These are phyloP conservation scores for Alternaria conjuncta DNA, from an alignment of 2,329 filamentous ascomycete genomes.

Conservation along the genomic window DNA sequence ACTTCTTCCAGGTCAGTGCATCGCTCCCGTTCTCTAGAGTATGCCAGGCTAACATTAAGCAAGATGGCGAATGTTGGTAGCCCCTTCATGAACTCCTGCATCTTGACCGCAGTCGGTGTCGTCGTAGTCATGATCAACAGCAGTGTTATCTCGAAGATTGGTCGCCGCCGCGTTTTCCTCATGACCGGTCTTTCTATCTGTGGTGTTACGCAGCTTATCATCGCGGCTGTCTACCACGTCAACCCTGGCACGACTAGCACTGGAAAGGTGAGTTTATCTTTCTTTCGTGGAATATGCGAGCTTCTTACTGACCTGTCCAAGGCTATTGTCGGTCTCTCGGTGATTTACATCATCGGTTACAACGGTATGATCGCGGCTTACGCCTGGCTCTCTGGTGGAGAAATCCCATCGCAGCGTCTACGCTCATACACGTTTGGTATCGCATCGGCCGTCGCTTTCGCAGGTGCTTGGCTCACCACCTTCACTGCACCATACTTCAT, in stretches of 20 bases:
- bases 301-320: constrained; percentile 4
- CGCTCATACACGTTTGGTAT: constrained; percentile 64
- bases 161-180: constrained; percentile 62
- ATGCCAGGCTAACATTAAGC: background rate
- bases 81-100: constrained; percentile 64
- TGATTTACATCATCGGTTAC: constrained; percentile 62
- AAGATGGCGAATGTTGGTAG: constrained; percentile 42
- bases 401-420: constrained; percentile 64
- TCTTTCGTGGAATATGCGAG: background rate
- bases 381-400: constrained; percentile 64
- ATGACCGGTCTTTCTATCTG: constrained; percentile 60
- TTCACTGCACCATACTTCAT: constrained; percentile 67
- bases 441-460: constrained; percentile 61
- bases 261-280: constrained; percentile 45
- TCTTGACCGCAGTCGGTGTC: constrained; percentile 62
- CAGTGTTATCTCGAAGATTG: constrained; percentile 59
- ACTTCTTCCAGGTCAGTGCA: constrained; percentile 34
- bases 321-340: constrained; percentile 60
- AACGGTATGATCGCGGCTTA: constrained; percentile 63
- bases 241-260: constrained; percentile 48
- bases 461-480: constrained; percentile 63
- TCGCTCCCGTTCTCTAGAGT: rapidly evolving
- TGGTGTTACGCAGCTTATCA: constrained; percentile 61
- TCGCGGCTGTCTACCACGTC: constrained; percentile 61
- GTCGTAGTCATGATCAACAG: constrained; percentile 62